phyloP scores from a whole-genome alignment of 768 basidiomycete genomes.

The Kondoa subrosea region DNA sequence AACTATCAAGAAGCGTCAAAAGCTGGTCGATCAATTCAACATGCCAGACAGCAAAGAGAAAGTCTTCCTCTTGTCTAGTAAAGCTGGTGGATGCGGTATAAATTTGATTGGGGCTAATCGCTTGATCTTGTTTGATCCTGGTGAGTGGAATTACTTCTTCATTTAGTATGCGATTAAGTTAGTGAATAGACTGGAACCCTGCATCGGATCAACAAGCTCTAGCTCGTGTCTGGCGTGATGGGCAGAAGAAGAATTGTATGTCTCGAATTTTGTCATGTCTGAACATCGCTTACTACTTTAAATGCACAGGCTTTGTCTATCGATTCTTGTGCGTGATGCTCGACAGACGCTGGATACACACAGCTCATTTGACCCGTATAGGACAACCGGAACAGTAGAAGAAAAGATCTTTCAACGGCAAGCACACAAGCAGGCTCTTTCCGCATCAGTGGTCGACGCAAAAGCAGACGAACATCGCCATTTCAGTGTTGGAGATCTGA shows the following conservation, averaged over 20 bases:
- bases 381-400: conserved; percentile 61
- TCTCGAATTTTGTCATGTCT: background rate
- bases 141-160: conserved; percentile 12
- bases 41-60: conserved; percentile 42
- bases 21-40: conserved; percentile 82
- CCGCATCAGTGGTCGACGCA: conserved; percentile 94
- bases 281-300: background rate
- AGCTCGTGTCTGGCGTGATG: conserved; percentile 97
- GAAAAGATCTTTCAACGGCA: conserved; percentile 99
- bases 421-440: conserved; percentile 85
- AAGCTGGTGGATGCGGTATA: conserved; percentile 88
- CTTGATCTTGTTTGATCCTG: conserved; percentile 41
- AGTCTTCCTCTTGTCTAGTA: conserved; percentile 78
- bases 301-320: conserved; percentile 77
- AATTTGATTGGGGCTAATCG: conserved; percentile 86
- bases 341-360: conserved; percentile 31
- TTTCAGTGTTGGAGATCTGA: conserved; percentile 72
- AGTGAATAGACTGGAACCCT: conserved; percentile 73
- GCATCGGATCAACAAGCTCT: conserved; percentile 96
- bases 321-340: conserved; percentile 64
- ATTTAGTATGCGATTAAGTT: background rate
- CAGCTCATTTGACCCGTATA: background rate
- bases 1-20: conserved; percentile 50
- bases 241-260: conserved; percentile 98
- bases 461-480: conserved; percentile 90